These are phyloP conservation scores for Micractinium conductrix DNA, from an alignment of 139 green algal genomes.

Conservation along the genomic window DNA sequence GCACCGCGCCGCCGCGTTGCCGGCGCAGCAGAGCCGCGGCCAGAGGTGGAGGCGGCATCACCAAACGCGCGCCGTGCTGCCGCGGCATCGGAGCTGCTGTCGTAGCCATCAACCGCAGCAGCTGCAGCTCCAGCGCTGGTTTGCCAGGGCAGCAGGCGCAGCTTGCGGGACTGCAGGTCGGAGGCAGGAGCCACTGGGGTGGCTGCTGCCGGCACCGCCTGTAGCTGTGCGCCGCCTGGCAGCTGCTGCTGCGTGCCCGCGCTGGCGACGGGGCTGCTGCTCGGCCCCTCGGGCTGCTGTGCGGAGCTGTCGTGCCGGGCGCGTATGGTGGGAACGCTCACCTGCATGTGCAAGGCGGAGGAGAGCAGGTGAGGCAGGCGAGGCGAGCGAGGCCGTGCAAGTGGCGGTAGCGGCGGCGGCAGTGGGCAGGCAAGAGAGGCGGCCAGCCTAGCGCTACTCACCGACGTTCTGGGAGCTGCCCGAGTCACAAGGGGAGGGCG, in stretches of 20 bases:
- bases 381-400: neutral
- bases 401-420: neutral
- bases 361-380: neutral
- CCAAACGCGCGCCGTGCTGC: neutral
- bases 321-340: neutral
- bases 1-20: neutral
- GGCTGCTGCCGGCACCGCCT: neutral
- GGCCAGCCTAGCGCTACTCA: no score
- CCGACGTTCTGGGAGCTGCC: no score
- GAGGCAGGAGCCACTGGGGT: constrained; percentile 1
- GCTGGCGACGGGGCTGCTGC: no score
- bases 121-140: neutral
- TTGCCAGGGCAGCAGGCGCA: constrained; percentile 29
- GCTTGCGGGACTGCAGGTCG: constrained; percentile 15
- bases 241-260: no score
- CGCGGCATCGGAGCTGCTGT: neutral
- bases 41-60: neutral
- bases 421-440: neutral
- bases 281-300: neutral
- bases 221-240: no score
- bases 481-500: no score
- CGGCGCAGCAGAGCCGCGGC: neutral
- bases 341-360: neutral
- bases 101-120: neutral
- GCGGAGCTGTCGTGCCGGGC: neutral